Conservation (phyloP, 106 monocot species). For the Allium cepa region DNA sequence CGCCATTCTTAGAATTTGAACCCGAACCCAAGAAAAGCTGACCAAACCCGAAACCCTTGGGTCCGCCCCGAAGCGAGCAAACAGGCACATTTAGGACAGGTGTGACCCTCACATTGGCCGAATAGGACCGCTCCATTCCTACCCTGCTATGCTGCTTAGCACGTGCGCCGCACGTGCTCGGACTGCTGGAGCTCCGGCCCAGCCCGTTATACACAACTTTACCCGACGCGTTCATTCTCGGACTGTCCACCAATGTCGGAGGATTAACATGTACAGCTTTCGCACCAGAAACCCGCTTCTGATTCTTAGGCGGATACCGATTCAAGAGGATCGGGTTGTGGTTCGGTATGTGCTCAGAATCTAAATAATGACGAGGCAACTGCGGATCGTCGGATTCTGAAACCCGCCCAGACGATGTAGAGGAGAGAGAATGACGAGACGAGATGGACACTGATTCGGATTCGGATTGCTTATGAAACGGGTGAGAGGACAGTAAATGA, state of each 20-base stretch:
- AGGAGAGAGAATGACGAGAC: background rate
- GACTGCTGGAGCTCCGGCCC: slow-evolving; percentile 86
- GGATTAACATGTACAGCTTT: slow-evolving; percentile 11
- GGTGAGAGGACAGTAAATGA: slow-evolving; percentile 10
- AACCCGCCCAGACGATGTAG: background rate
- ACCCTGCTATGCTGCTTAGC: background rate
- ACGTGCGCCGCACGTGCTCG: slow-evolving; percentile 52
- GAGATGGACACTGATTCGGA: slow-evolving; percentile 8
- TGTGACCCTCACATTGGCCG: slow-evolving; percentile 58
- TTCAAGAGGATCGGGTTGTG: slow-evolving; percentile 4
- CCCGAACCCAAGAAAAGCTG: background rate
- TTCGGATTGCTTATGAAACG: slow-evolving; percentile 36
- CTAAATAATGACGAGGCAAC: slow-evolving; percentile 1
- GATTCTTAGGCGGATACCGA: background rate
- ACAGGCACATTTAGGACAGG: slow-evolving; percentile 90
- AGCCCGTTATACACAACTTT: slow-evolving; percentile 74
- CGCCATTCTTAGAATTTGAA: background rate
- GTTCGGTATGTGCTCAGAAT: slow-evolving; percentile 23
- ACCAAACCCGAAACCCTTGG: background rate
- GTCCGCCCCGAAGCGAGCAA: slow-evolving; percentile 39
- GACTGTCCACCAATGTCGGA: slow-evolving; percentile 49
- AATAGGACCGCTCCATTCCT: slow-evolving; percentile 67
- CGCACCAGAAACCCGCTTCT: background rate
- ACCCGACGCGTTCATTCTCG: slow-evolving; percentile 86
- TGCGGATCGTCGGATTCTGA: background rate